These are phyloP conservation scores for Aspergillus floridensis DNA, from an alignment of 2,329 filamentous ascomycete species.

Conservation along the genomic window DNA sequence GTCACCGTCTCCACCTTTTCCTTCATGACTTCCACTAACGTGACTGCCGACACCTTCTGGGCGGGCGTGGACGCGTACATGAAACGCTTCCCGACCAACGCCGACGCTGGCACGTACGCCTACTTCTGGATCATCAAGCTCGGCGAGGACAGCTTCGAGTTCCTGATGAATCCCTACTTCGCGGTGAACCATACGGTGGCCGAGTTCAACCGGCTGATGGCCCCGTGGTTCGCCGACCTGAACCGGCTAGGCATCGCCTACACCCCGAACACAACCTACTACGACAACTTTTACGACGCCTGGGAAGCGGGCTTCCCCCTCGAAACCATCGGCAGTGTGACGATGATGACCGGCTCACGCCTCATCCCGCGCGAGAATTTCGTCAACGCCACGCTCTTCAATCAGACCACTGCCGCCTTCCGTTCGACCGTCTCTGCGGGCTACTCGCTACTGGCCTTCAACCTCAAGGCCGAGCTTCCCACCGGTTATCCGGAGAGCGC, in stretches of 20 bases:
- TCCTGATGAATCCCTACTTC: conserved; percentile 31
- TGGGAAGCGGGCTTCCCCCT: conserved; percentile 30
- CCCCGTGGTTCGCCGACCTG: conserved; percentile 29
- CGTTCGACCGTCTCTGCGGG: conserved; percentile 25
- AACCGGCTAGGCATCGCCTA: conserved; percentile 23
- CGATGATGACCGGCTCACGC: conserved; percentile 29
- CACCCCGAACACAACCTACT: conserved; percentile 26
- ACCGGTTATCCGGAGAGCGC: conserved; percentile 16
- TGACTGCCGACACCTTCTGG: conserved; percentile 30
- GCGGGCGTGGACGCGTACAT: conserved; percentile 28
- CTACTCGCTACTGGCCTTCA: conserved; percentile 31
- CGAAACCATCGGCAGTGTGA: conserved; percentile 20
- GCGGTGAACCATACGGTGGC: conserved; percentile 28
- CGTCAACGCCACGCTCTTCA: conserved; percentile 24
- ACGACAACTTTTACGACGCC: conserved; percentile 28
- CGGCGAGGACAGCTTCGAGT: conserved; percentile 28
- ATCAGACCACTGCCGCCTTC: conserved; percentile 29
- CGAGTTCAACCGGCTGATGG: conserved; percentile 25
- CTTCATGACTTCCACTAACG: conserved; percentile 23
- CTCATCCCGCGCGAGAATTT: conserved; percentile 38
- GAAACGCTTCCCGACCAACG: conserved; percentile 23
- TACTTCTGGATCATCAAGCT: conserved; percentile 32
- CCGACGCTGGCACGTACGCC: conserved; percentile 32
- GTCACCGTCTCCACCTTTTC: conserved; percentile 29
- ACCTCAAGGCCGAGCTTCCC: conserved; percentile 30